Base-by-base conservation (phyloP, 2,329 filamentous ascomycete species). In the Pestalotiopsis sp. region DNA sequence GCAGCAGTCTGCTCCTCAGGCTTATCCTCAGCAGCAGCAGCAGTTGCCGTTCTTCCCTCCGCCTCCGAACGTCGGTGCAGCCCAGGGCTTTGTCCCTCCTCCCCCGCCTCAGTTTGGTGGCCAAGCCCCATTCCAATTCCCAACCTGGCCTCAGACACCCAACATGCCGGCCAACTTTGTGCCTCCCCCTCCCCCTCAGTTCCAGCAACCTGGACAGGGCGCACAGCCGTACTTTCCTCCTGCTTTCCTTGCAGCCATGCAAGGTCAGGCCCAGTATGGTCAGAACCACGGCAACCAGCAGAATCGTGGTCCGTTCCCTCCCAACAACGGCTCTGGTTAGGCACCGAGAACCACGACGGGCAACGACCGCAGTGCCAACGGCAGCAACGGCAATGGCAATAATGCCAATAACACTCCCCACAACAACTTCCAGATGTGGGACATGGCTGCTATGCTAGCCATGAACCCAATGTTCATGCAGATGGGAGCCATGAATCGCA, bases 141-240 rank as follows among this genome's bases (percentile, higher is more conserved):
- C 82, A 9, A 76, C 76, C 9, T 84, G 83, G 82, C 81, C 81
- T 17, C 82, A 81, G 39, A 83, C 82, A 82, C 81, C 81, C 17
- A 77, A 76, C 17, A 67, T 76, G 14, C 72, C 76, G 7, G 75
- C 75, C 63, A 75, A 76, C 41, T 77, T 76, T 20, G 71, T 79
- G n/a, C 73, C 77, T 0, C 78, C 79, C 11, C 79, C 79, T 3
- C 83, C 83, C 3, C 83, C 82, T 1, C 82, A 83, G 23, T 82
- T 83, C 59, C 72, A 76, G 56, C 68, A 77, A 72, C 75, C 80
- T 69, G 59, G 80, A 45, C 71, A 72, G 59, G 80, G 84, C 70
- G 80, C 85, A 11, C 87, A 87, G 45, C 13, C 64, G 17, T 17
- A 17, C 17, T 83, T 89, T 69, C 90, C 89, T 71, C 88, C 88